A percentile compares a stretch with the other conserved stretches of the same genome.
These are phyloP conservation scores for Phytophthora colocasiae DNA, from an alignment of 352 stramenopile species.

Conservation along the genomic window DNA sequence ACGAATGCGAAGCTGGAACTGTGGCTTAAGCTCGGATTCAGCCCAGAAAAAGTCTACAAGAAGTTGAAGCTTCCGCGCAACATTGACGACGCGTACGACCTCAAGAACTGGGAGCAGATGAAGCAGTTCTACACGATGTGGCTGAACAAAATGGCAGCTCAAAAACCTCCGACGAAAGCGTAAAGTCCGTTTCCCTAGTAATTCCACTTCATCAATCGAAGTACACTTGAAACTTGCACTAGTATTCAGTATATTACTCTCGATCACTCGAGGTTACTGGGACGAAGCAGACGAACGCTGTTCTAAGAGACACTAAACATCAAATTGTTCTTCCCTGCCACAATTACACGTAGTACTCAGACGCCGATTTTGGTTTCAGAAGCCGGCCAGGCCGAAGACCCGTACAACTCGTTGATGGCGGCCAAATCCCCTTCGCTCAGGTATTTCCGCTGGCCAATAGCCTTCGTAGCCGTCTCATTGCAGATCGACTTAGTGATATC, in stretches of 20 bases:
- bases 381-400: constrained; percentile 33
- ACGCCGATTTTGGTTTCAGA: constrained; percentile 37
- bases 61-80: not conserved
- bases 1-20: not conserved
- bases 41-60: not conserved
- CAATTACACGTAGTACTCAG: constrained; percentile 21
- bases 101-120: constrained; percentile 2
- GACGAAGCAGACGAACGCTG: constrained; percentile 25
- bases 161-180: not conserved
- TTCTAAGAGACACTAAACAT: constrained; percentile 36
- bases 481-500: constrained; percentile 67
- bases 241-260: constrained; percentile 34
- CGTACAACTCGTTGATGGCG: constrained; percentile 55
- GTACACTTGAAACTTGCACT: constrained; percentile 16
- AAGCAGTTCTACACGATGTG: constrained; percentile 4
- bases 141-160: constrained; percentile 1
- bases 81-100: not conserved
- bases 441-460: constrained; percentile 73
- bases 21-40: not conserved
- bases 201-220: not conserved
- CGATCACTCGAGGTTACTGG: constrained; percentile 20
- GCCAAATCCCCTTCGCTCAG: constrained; percentile 52
- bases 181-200: not conserved
- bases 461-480: constrained; percentile 56
- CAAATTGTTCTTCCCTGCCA: constrained; percentile 28